A percentile compares a stretch with the other conserved stretches of the same genome.
Evolutionary conservation across 148 eudicot genomes (phyloP).

Genomic region (Polygonum maritimum): DNA sequence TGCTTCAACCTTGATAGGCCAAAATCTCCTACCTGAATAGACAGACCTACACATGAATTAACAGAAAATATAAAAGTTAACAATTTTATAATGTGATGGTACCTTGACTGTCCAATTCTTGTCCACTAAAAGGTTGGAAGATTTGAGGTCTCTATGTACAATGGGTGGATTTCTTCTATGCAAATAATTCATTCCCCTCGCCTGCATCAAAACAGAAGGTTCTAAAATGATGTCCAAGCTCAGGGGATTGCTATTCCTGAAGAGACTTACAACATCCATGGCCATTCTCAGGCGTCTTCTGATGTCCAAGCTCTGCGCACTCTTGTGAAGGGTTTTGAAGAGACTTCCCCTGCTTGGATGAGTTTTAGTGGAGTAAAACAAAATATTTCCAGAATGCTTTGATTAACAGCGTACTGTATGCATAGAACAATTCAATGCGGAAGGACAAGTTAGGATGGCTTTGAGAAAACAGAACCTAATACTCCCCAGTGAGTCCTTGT

Average conservation of each 20-base stretch:
- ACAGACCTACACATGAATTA: background rate
- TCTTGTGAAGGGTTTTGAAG: conserved; percentile 67
- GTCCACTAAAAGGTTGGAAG: conserved; percentile 79
- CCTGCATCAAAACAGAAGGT: conserved; percentile 33
- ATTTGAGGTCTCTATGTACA: conserved; percentile 78
- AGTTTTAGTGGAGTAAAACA: background rate
- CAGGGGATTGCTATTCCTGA: background rate
- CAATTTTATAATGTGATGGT: background rate
- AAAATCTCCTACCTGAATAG: conserved; percentile 72
- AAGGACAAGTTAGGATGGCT: background rate
- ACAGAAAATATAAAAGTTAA: background rate
- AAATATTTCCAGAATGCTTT: background rate
- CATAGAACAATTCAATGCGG: background rate
- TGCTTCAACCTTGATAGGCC: conserved; percentile 80
- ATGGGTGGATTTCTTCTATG: conserved; percentile 85
- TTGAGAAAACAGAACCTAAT: background rate
- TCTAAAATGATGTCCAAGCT: background rate
- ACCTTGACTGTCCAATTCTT: conserved; percentile 93
- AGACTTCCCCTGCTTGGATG: conserved; percentile 65
- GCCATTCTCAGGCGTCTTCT: conserved; percentile 71
- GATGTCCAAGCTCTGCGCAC: conserved; percentile 51
- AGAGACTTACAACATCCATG: conserved; percentile 61
- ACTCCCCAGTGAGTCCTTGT: background rate
- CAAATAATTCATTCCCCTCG: conserved; percentile 88
- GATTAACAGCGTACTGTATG: background rate